Evolutionary conservation across 257 asterid genomes (phyloP).

Genomic region (Orobanche coerulescens): DNA sequence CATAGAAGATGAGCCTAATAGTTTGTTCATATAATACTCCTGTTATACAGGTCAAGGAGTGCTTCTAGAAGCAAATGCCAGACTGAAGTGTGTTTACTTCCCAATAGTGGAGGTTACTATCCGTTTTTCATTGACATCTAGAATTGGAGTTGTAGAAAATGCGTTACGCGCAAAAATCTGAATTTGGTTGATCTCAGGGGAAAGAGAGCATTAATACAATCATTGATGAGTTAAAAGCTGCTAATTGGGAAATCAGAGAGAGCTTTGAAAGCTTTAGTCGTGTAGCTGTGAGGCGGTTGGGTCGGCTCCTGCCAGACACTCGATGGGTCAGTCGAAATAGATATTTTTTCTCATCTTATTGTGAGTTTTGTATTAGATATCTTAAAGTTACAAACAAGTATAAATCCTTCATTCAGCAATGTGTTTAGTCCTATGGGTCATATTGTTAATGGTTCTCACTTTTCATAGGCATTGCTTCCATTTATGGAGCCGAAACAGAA

Average conservation of each 20-base stretch:
- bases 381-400: constrained; percentile 3
- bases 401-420: neutral
- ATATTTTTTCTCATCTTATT: constrained; percentile 9
- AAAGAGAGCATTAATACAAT: constrained; percentile 48
- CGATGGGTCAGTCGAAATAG: constrained; percentile 54
- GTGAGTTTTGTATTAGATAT: neutral
- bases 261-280: constrained; percentile 51
- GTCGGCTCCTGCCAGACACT: constrained; percentile 82
- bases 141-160: constrained; percentile 3
- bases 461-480: constrained; percentile 58
- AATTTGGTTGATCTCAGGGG: constrained; percentile 43
- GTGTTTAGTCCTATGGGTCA: neutral
- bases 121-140: constrained; percentile 10
- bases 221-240: constrained; percentile 34
- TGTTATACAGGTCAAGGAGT: constrained; percentile 31
- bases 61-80: constrained; percentile 53
- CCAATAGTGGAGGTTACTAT: constrained; percentile 41
- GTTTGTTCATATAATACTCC: constrained; percentile 15
- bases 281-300: constrained; percentile 66
- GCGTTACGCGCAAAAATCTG: constrained; percentile 7
- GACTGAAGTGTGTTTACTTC: constrained; percentile 62
- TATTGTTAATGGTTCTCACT: neutral
- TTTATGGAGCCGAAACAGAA: constrained; percentile 59
- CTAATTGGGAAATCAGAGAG: constrained; percentile 41
- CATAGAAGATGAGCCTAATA: constrained; percentile 4